phyloP scores from a whole-genome alignment of 768 basidiomycete species.

The Pleurotus citrinopileatus region DNA sequence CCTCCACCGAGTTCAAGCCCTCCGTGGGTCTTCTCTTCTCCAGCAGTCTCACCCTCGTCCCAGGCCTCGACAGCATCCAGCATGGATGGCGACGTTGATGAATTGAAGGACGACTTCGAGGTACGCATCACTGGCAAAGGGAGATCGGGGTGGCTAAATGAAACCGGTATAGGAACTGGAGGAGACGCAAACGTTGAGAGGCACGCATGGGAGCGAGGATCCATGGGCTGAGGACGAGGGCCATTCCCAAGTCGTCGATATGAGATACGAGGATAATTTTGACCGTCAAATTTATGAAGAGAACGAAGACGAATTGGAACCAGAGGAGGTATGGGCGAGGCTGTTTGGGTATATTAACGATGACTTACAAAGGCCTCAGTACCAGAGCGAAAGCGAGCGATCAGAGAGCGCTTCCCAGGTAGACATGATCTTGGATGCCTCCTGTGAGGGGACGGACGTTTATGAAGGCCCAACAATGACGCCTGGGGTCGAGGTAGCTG shows the following conservation, averaged over 20 bases:
- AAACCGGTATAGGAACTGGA: background rate
- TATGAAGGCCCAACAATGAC: no score
- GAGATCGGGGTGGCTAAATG: background rate
- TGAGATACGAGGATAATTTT: background rate
- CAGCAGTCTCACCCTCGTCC: slow-evolving; percentile 33
- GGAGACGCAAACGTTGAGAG: no score
- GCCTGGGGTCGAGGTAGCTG: no score
- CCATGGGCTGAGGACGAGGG: background rate
- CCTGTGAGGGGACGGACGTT: no score
- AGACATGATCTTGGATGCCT: no score
- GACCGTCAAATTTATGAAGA: background rate
- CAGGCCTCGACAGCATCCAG: slow-evolving; percentile 17
- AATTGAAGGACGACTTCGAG: background rate
- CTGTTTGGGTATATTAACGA: no score
- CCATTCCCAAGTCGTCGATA: background rate
- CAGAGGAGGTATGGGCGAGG: background rate
- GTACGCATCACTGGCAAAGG: background rate
- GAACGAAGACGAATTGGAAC: background rate
- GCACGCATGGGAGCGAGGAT: no score
- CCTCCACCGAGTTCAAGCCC: slow-evolving; percentile 50
- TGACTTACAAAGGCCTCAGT: background rate
- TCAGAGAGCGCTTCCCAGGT: no score
- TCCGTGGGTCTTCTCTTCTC: slow-evolving; percentile 37
- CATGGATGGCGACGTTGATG: slow-evolving; percentile 4
- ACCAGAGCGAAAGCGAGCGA: background rate